Conservation (phyloP, 2,329 filamentous ascomycete species). For the Aspergillus udagawae region DNA sequence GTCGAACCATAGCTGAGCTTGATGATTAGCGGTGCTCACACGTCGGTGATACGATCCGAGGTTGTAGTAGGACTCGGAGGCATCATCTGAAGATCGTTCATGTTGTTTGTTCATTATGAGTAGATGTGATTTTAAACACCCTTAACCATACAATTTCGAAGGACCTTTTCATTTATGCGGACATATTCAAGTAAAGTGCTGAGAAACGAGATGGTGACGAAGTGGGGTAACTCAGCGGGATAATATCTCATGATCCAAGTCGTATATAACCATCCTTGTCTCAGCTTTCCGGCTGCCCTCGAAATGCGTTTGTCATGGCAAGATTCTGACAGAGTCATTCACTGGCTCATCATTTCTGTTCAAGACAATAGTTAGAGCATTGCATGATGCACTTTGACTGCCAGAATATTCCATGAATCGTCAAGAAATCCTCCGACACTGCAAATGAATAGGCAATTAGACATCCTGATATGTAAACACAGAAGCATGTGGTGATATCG, state of each 20-base stretch:
- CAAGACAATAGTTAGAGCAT: neutral
- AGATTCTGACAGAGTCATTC: no score
- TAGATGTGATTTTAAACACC: neutral
- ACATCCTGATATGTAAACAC: no score
- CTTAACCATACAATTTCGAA: neutral
- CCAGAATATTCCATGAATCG: no score
- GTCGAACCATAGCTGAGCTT: constrained; percentile 33
- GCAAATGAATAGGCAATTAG: no score
- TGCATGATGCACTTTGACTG: no score
- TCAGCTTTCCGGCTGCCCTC: neutral
- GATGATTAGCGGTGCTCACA: constrained; percentile 20
- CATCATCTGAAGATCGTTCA: neutral
- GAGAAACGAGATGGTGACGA: neutral
- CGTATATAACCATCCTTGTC: neutral
- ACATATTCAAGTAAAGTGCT: neutral
- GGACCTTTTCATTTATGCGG: neutral
- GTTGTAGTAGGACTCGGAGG: constrained; percentile 23
- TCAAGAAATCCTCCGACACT: no score
- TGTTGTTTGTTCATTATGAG: neutral
- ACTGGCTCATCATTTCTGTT: neutral
- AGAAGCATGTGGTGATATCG: no score
- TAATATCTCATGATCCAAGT: neutral
- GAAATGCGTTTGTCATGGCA: no score
- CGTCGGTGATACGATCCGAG: constrained; percentile 33
- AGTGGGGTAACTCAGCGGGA: neutral